Evolutionary conservation across 2,329 filamentous ascomycete genomes (phyloP).

Genomic region (Cordyceps javanica): DNA sequence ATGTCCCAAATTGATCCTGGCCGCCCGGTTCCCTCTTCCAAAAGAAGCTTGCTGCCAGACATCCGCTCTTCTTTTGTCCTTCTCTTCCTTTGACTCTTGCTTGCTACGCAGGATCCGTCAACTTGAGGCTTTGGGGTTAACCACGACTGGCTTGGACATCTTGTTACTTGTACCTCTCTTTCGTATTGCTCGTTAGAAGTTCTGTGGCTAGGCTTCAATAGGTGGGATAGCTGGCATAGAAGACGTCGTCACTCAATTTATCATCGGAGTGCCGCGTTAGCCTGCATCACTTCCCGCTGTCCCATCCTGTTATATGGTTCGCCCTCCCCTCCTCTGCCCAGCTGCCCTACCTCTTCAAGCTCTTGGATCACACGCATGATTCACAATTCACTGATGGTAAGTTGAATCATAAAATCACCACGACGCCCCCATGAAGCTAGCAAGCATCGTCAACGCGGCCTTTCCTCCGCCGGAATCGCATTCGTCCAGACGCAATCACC

Average conservation of each 20-base stretch:
- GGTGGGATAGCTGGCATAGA: background rate
- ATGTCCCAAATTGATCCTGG: constrained; percentile 12
- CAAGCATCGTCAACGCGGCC: background rate
- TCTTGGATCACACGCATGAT: background rate
- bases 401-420: background rate
- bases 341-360: background rate
- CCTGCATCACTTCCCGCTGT: background rate
- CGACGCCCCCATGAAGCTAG: background rate
- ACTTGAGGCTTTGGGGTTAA: background rate
- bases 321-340: constrained; percentile 2
- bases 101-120: background rate
- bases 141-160: background rate
- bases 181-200: background rate
- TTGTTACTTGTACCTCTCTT: background rate
- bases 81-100: background rate
- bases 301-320: constrained; percentile 2
- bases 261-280: constrained; percentile 1
- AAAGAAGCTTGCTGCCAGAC: constrained; percentile 12
- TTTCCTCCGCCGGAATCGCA: background rate
- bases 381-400: background rate
- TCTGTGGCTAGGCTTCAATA: background rate
- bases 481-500: too few species aligned
- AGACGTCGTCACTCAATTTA: background rate
- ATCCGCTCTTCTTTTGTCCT: constrained; percentile 3
- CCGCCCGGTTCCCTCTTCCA: constrained; percentile 5